Evolutionary conservation across 345 rosid species (phyloP), one percentile per base, ranked within the genome.

Genomic region (Ailanthus altissimus): DNA sequence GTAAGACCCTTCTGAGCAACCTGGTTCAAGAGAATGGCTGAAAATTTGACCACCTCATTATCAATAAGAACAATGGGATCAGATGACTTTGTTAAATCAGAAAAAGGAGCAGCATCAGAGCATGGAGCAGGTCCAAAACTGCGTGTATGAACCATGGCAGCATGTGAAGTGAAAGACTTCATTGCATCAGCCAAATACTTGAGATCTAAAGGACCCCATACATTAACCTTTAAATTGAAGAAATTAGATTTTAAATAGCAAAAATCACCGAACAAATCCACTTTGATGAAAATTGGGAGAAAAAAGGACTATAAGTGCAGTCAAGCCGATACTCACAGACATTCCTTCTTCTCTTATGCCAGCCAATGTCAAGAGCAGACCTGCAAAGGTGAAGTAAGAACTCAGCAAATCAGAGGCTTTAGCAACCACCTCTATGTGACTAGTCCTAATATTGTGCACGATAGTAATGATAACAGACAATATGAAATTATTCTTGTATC

Each of bases 151-250:
- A 95, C 97, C 99, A 93, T 95, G 67, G 99, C 91, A 70, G 98
- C 97, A 77, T 91, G 94, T 72, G 98, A 98, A 83, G 92, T 90
- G 83, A 95, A 95, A 57, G 90, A 92, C 81, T 85, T 92, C 99
- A 95, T 93, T 38, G 98, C 99, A 85, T 92, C 89, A 69, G 93
- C 93, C 80, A 95, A 83, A 75, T 84, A 87, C 74, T 92, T 85
- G 58, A 95, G 93, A 91, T 95, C 96, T n/a, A 97, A 95, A 67
- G 98, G 97, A 54, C 99, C 99, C 93, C 99, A 95, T 60, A 95
- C 72, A 70, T 95, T 95, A 78, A 95, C 97, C 99, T 93, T 83
- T 62, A 73, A 67, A 86, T 66, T 15, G 26, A 73, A 83, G 8
- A 43, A 38, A 56, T 50, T 36, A 59, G 6, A 53, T 18, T 40